Evolutionary conservation across 2,329 filamentous ascomycete species (phyloP).

Genomic region (Tricladium varicosporioides): DNA sequence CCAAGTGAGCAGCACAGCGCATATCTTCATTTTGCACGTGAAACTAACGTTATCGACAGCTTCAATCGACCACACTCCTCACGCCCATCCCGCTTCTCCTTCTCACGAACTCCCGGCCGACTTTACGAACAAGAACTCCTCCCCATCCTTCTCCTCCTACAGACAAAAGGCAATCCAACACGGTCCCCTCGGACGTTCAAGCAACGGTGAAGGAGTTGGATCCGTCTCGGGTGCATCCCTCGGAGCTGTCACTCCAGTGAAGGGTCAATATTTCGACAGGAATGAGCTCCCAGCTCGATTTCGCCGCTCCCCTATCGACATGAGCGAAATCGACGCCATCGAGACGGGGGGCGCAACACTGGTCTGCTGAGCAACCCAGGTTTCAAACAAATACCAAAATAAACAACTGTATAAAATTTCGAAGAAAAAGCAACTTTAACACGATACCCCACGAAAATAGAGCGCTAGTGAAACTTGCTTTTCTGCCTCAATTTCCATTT

Average conservation of each 20-base stretch:
- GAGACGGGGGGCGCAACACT: constrained; percentile 85
- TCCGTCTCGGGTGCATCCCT: constrained; percentile 58
- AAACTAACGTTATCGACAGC: constrained; percentile 38
- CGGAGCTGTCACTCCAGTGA: constrained; percentile 66
- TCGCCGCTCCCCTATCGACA: constrained; percentile 68
- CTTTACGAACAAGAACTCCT: constrained; percentile 41
- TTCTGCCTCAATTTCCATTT: not conserved
- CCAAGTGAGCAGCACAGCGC: constrained; percentile 34
- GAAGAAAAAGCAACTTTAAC: constrained; percentile 11
- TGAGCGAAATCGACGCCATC: constrained; percentile 90
- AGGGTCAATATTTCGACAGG: constrained; percentile 83
- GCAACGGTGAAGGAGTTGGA: constrained; percentile 25
- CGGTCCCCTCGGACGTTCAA: constrained; percentile 47
- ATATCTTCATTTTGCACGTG: not conserved
- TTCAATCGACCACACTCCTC: constrained; percentile 54
- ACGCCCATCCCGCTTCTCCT: constrained; percentile 55
- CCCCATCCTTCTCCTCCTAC: constrained; percentile 56
- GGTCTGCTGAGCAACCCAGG: constrained; percentile 35
- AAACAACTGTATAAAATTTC: not conserved
- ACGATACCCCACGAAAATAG: constrained; percentile 15
- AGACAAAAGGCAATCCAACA: constrained; percentile 58
- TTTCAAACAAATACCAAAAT: not conserved
- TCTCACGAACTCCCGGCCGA: constrained; percentile 52
- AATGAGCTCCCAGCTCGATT: constrained; percentile 85
- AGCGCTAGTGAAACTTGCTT: constrained; percentile 5